Percentiles rank a stretch among this genome's conserved stretches.
phyloP scores from a whole-genome alignment of 1,139 yeast species.

The Blastobotrys arbuscula region DNA sequence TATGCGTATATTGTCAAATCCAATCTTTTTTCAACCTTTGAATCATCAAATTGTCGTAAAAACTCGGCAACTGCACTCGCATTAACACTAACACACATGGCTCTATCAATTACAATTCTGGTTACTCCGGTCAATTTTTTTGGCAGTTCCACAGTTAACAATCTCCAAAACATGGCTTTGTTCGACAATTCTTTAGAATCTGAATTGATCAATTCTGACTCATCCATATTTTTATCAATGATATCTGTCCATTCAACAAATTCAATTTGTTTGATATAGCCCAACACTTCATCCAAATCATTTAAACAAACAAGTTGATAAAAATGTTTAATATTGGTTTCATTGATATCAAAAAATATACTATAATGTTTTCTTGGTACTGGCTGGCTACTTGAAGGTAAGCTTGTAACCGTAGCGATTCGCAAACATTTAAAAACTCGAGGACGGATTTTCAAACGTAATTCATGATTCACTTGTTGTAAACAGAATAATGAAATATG shows the following conservation, averaged over 20 bases:
- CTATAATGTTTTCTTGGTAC: neutral
- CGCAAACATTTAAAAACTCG: neutral
- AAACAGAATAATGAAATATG: neutral
- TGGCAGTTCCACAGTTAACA: neutral
- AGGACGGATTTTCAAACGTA: neutral
- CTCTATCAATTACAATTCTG: neutral
- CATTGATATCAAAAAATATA: neutral
- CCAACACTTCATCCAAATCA: neutral
- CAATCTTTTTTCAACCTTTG: neutral
- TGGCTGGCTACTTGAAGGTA: neutral
- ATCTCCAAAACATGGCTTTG: neutral
- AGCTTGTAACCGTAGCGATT: neutral
- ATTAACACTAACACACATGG: neutral
- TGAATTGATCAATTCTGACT: neutral
- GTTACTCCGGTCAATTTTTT: neutral
- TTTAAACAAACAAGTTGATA: neutral
- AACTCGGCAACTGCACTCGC: neutral
- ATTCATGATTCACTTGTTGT: neutral
- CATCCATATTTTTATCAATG: neutral
- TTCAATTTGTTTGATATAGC: neutral
- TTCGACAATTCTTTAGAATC: neutral
- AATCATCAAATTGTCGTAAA: neutral
- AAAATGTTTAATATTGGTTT: neutral
- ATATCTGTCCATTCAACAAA: neutral
- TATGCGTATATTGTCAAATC: constrained; percentile 1